Evolutionary conservation across 2,329 filamentous ascomycete species (phyloP), one percentile per base, ranked within the genome.

Genomic region (Acarospora socialis): DNA sequence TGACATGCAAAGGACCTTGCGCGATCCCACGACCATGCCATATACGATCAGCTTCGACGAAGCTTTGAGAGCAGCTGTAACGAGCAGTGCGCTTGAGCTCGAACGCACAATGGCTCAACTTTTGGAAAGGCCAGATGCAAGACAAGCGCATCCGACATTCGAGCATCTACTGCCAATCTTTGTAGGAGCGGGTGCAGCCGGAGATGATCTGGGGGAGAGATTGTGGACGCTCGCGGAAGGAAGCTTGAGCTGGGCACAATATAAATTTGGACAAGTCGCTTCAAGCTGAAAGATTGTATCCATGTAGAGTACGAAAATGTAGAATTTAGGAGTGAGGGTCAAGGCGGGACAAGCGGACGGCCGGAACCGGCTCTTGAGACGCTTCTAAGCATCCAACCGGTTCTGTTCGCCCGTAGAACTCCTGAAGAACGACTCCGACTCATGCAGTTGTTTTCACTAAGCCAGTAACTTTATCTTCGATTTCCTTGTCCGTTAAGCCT

Each of bases 401-500:
- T n/a, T n/a, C n/a, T n/a, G n/a, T n/a, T n/a, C n/a, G n/a, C n/a
- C n/a, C n/a, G n/a, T n/a, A n/a, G n/a, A n/a, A n/a, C n/a, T n/a
- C 30, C 24, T 30, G 31, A 19, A 13, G 40, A 37, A 28, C 39
- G 37, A 33, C 46, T 54, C 55, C 49, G 49, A 53, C 39, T 47
- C 45, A 39, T 48, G 51, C n/a, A n/a, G n/a, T n/a, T 12, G 54
- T 56, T 54, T 75, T 72, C 33, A 78, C 74, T 40, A 81, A 54
- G 31, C 62, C 60, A 34, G 72, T 69, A 43, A 81, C 65, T 54
- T 69, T 72, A 43, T 71, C 68, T 57, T 81, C 77, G 41, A 82
- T 80, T 45, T 74, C 68, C 55, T 78, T 70, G 53, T 78, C 74
- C 46, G 75, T 68, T 47, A 81, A 56, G 40, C 73, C 74, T 77